Evolutionary conservation across 352 stramenopile genomes (phyloP), one percentile per base, ranked within the genome.

Genomic region (Blastocystis sp.): DNA sequence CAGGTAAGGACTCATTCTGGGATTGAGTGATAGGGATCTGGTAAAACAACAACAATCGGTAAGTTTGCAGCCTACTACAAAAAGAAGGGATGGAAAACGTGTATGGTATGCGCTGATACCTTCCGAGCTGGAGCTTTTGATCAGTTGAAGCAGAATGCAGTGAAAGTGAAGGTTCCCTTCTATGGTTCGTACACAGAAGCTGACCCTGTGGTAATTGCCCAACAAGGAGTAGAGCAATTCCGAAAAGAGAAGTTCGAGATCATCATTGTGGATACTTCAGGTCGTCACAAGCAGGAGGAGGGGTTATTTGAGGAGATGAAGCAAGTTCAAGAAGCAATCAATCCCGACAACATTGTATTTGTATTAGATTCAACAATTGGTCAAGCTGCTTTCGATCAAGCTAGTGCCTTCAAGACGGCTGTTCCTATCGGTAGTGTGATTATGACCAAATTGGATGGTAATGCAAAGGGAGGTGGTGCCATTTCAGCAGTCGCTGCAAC

Each of bases 281-380:
- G 96, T 88, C 92, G 96, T 43, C 96, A 99, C 92, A 96, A 97
- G 89, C 96, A 99, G 90, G 96, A 99, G 88, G 90, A 93, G 0
- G 96, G 96, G 21, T 89, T 99, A 80, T 98, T 99, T 89, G 95
- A 97, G 29, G 96, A 99, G 89, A 99, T 99, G 96, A 92, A 96
- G 87, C 95, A 99, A 91, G 88, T 99, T 59, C 92, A 93, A n/a
- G 92, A 93, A 3, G 94, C 94, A 0, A 94, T 98, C 21, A 86
- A 93, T 78, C 96, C 96, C 0, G 94, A 99, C 87, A 96, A 98
- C 88, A 94, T 97, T 0, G 93, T 98, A 49, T 98, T 98, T 88
- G 96, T 99, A 49, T 98, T 99, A 94, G 96, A 99, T 92, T 98
- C 95, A 32, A 98, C 95, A 6, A 98, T 98, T 90, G 96, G 96